Percentiles rank a stretch among this genome's conserved stretches.
Conservation (phyloP, 2,329 filamentous ascomycete species). For the Chaetomium strumarium region DNA sequence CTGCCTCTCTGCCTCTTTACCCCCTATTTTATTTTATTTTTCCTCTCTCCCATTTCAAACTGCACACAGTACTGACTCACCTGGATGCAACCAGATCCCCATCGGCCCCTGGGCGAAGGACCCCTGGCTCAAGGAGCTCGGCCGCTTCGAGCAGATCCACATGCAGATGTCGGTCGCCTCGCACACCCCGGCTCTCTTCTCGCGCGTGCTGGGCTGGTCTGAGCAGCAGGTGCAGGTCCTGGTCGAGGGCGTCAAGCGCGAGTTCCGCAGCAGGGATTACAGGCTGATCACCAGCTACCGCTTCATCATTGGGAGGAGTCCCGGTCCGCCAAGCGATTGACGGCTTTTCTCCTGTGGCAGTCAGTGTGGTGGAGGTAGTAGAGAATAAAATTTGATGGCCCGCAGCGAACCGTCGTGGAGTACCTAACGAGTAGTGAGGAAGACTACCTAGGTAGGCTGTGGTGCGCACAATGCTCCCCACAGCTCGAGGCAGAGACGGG, state of each 20-base stretch:
- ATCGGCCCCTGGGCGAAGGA: slow-evolving; percentile 19
- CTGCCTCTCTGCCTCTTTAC: too few relatives aligned
- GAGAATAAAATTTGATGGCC: too few relatives aligned
- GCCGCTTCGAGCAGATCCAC: slow-evolving; percentile 32
- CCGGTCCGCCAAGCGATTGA: not conserved
- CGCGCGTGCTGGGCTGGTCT: slow-evolving; percentile 33
- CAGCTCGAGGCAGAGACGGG: too few relatives aligned
- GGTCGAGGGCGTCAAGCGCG: slow-evolving; percentile 37
- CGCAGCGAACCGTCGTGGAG: too few relatives aligned
- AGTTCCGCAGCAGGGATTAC: slow-evolving; percentile 32
- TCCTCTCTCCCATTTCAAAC: not conserved
- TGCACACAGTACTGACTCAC: too few relatives aligned
- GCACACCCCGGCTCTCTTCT: slow-evolving; percentile 37
- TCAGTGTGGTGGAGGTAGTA: too few relatives aligned
- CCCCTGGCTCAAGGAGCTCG: slow-evolving; percentile 17
- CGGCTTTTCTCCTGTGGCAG: too few relatives aligned
- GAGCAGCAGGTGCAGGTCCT: slow-evolving; percentile 37
- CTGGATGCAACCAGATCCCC: slow-evolving; percentile 24
- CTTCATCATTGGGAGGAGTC: slow-evolving; percentile 30
- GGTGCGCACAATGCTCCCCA: too few relatives aligned
- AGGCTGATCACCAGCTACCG: slow-evolving; percentile 32
- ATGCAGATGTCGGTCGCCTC: slow-evolving; percentile 41
- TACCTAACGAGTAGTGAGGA: too few relatives aligned
- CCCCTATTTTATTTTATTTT: not conserved
- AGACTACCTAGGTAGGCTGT: too few relatives aligned